Evolutionary conservation across 202 grass and related monocot genomes (phyloP), one percentile per base, ranked within the genome.

Genomic region (Zizania palustris): DNA sequence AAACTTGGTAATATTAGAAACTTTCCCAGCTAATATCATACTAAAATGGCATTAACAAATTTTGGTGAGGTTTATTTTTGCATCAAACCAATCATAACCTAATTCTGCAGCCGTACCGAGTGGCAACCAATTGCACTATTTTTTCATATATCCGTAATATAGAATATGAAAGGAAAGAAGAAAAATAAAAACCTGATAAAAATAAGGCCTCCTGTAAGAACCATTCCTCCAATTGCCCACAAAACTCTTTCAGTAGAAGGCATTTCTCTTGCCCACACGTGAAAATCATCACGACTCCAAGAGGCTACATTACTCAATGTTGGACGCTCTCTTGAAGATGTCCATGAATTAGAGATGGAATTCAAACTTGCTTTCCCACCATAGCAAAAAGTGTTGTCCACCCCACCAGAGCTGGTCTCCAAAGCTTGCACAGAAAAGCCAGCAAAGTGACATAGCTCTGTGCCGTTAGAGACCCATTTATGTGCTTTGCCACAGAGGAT

Each of bases 191-290:
- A 96, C 96, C 96, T 99, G 51, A 89, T 77, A 68, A 90, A 86
- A 59, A 90, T 37, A 74, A 99, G 83, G 43, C 92, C 92, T 63
- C 85, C 89, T 34, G 92, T 93, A 72, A 99, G 92, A 71, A 99
- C 96, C 92, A 99, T 86, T 69, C 96, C 92, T 54, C 96, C 96
- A 81, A 99, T 89, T 60, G 96, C 92, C 96, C 96, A 99, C 10
- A 76, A 96, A 42, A 99, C 76, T 79, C 55, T 93, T 86, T 89
- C 92, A 76, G 78, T 61, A 1, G 84, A 50, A 69, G 78, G 78
- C 85, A 90, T 85, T 40, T 88, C 82, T 59, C 69, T 83, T n/a
- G 73, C 82, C 85, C 89, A 89, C 67, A 71, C 83, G 65, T 51
- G 71, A 75, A 86, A 82, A 83, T 87, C 77, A 80, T 87, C 50